A percentile compares a stretch with the other conserved stretches of the same genome.
Evolutionary conservation across 208 protist species (phyloP).

Genomic region (Zelonia costaricensis): DNA sequence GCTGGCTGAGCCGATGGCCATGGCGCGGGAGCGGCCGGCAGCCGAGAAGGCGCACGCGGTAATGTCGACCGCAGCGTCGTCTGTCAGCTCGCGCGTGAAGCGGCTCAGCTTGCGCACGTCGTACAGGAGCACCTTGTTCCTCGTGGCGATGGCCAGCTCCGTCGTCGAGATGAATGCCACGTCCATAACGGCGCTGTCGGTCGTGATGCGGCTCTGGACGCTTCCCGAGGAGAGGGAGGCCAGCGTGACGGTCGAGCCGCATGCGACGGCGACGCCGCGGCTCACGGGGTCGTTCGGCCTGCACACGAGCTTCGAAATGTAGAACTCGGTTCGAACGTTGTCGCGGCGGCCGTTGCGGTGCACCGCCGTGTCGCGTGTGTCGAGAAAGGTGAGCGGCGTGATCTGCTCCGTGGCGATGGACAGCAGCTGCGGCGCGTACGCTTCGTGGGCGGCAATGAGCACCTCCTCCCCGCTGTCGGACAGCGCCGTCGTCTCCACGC

Average conservation of each 20-base stretch:
- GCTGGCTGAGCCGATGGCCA: conserved; percentile 69
- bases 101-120: conserved; percentile 75
- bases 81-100: conserved; percentile 52
- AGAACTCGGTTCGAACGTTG: conserved; percentile 62
- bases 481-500: conserved; percentile 61
- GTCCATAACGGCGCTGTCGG: conserved; percentile 52
- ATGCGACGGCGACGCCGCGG: conserved; percentile 47
- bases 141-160: conserved; percentile 65
- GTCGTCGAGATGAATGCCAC: conserved; percentile 50
- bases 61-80: conserved; percentile 67
- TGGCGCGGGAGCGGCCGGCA: conserved; percentile 3
- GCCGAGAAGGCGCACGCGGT: conserved; percentile 49
- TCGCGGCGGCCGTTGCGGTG: conserved; percentile 69
- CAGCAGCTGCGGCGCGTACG: conserved; percentile 61
- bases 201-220: conserved; percentile 49
- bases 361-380: conserved; percentile 57
- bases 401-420: conserved; percentile 64
- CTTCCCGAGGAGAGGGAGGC: conserved; percentile 73
- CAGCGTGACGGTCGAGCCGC: conserved; percentile 59
- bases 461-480: conserved; percentile 70
- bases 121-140: conserved; percentile 68
- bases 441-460: conserved; percentile 57
- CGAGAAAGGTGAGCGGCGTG: conserved; percentile 66
- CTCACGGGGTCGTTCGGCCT: conserved; percentile 17
- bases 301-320: conserved; percentile 44